Base-by-base conservation (phyloP, 108 stramenopile genomes). In the Cylindrotheca fusiformis region DNA sequence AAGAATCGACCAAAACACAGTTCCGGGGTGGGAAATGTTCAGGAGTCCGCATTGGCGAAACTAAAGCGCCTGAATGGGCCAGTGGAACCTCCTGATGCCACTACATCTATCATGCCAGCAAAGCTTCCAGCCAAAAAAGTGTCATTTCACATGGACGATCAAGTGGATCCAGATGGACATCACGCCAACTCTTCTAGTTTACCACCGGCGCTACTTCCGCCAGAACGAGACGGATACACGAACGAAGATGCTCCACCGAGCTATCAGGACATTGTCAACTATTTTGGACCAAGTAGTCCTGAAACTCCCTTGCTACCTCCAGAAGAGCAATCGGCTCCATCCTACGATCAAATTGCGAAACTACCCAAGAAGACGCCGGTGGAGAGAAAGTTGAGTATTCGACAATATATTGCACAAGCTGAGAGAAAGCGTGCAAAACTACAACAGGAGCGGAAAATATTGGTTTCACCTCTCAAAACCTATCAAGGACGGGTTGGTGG, bases 401-500 rank as follows among this genome's bases (percentile, higher is more conserved):
- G 71, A 47, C 44, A 74, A 31, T 47, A 63, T 3, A 55, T 62
- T n/a, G 46, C 61, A 21, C 61, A 72, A 24, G 67, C 48, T 25
- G 46, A 41, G 2, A 33, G 65, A 49, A 76, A 85, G 21, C 47
- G 69, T 26, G 57, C 71, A 19, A 75, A 77, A n/a, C 51, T 52
- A 33, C 65, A 74, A 19, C 47, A 57, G 24, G 83, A 55, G 29
- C 17, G 79, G 22, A 68, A 64, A 32, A 88, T 91, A 56, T 71
- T 80, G 59, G 65, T 91, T 22, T 77, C 80, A 33, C 54, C 68
- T 24, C 74, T 95, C 22, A 46, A 52, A 4, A 92, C 94, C 28
- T 90, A 88, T 46, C 94, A 95, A 73, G 94, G 94, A 17, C 77
- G 87, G 36, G 26, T 78, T 12, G 63, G 55, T 28, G 79, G 82